Percentiles rank a stretch among this genome's conserved stretches.
These are phyloP conservation scores for Phytophthora colocasiae DNA, from an alignment of 352 stramenopile species.

Conservation along the genomic window DNA sequence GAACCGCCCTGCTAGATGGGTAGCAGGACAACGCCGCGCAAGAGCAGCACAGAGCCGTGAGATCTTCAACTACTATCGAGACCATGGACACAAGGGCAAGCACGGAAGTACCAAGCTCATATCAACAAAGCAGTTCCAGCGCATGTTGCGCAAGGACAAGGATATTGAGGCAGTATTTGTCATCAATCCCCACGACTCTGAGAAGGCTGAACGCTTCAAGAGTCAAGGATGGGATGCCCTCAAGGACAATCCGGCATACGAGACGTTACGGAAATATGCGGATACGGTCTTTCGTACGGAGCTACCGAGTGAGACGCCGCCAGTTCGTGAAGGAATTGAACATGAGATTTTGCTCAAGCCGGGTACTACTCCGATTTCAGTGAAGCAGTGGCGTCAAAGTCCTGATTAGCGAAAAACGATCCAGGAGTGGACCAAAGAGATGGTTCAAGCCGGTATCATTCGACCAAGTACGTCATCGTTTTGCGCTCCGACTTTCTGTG, in stretches of 20 bases:
- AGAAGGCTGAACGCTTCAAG: too few relatives aligned
- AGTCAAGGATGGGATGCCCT: too few relatives aligned
- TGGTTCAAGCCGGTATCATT: too few relatives aligned
- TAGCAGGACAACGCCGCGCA: too few relatives aligned
- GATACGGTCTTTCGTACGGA: too few relatives aligned
- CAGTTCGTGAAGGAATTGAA: too few relatives aligned
- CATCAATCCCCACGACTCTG: too few relatives aligned
- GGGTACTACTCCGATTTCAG: slow-evolving; percentile 2
- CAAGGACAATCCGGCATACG: too few relatives aligned
- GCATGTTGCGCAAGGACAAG: slow-evolving; percentile 10
- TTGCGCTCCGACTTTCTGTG: not conserved
- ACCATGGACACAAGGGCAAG: not conserved
- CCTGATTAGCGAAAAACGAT: slow-evolving; percentile 4
- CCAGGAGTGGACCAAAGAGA: not conserved
- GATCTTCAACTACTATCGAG: slow-evolving; percentile 5
- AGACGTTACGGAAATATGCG: too few relatives aligned
- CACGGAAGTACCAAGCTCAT: not conserved
- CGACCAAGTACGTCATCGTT: not conserved
- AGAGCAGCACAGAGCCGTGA: slow-evolving; percentile 7
- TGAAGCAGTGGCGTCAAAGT: slow-evolving; percentile 10
- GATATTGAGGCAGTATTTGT: slow-evolving; percentile 2
- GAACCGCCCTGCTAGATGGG: too few relatives aligned
- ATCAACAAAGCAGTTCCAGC: slow-evolving; percentile 3
- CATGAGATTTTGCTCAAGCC: too few relatives aligned
- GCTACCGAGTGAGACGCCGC: too few relatives aligned